These are phyloP conservation scores for Candida insectalens DNA, from an alignment of 805 yeast genomes.

Conservation along the genomic window DNA sequence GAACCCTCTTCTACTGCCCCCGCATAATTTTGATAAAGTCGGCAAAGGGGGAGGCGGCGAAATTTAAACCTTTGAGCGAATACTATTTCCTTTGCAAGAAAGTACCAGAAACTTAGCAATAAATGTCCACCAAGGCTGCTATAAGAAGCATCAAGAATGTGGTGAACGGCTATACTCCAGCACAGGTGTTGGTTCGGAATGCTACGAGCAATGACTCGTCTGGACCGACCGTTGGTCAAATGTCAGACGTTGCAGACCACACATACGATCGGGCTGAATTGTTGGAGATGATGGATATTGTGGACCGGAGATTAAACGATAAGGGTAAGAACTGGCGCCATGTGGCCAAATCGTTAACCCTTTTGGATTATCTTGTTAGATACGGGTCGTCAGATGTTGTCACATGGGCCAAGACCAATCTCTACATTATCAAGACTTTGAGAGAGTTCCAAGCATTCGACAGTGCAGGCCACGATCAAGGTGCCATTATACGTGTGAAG, in stretches of 20 bases:
- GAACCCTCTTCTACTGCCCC: too few species aligned
- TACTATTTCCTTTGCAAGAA: too few species aligned
- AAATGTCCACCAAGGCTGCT: conserved; percentile 23
- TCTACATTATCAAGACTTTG: conserved; percentile 80
- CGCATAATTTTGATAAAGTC: too few species aligned
- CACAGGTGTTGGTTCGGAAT: conserved; percentile 82
- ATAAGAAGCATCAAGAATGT: conserved; percentile 83
- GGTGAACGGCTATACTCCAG: conserved; percentile 78
- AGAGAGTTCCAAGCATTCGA: conserved; percentile 83
- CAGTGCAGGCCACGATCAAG: conserved; percentile 74
- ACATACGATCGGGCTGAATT: conserved; percentile 68
- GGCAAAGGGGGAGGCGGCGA: too few species aligned
- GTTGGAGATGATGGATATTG: conserved; percentile 86
- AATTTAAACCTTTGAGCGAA: too few species aligned
- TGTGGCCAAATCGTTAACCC: conserved; percentile 81
- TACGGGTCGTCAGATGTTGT: conserved; percentile 85
- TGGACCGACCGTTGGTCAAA: conserved; percentile 72
- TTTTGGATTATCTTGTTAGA: conserved; percentile 80
- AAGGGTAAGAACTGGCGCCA: conserved; percentile 98
- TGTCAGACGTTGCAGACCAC: conserved; percentile 74
- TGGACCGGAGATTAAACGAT: conserved; percentile 85
- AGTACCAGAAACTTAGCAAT: too few species aligned
- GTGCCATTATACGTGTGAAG: conserved; percentile 78
- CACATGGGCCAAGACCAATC: conserved; percentile 82
- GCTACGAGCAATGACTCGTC: conserved; percentile 84